Base-by-base conservation (phyloP, 768 basidiomycete genomes). In the Hydnum rufescens region DNA sequence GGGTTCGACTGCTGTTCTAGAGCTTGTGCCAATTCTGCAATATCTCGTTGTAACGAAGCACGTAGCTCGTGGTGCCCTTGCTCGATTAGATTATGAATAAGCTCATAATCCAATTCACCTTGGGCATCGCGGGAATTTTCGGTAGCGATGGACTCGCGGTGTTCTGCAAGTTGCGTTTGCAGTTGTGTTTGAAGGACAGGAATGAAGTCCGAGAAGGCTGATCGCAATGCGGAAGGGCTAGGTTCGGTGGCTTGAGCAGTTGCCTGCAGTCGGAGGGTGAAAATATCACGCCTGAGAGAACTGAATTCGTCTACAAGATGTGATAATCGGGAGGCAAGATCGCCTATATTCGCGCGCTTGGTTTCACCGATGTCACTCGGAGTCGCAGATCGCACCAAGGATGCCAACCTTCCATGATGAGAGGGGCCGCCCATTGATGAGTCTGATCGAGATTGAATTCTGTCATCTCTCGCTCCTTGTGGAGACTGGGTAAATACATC, bases 51-150 rank as follows among this genome's bases (percentile, higher is more conserved):
- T 52, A 89, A 61, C 13, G 71, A 59, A 2, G 70, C 65, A 1
- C 77, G 64, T n/a, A 77, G 64, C 54, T 82, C 75, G 34, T 72
- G 68, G 32, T 83, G 77, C 8, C 76, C 74, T 58, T 81, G 73
- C 56, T 82, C 75, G 22, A 88, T 68, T 32, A 77, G 68, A 54
- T 76, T 76, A 59, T 73, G 79, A 60, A 88, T 71, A 55, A 83
- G 66, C 60, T 84, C 79, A 61, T 84, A 76, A 64, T 87, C 84
- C 25, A 85, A 65, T 57, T 87, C 83, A 19, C 80, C 82, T 29
- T 76, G 74, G 23, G 79, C 82, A 58, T 84, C 81, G 66, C 44
- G 39, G 32, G 55, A 43, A 31, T 57, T 49, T 28, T 55, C 53
- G 13, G 43, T 47, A 32, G 53, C 42, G 29, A 29, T 50, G 16